Conservation (phyloP, 805 yeast species). For the Yamadazyma sp. region DNA sequence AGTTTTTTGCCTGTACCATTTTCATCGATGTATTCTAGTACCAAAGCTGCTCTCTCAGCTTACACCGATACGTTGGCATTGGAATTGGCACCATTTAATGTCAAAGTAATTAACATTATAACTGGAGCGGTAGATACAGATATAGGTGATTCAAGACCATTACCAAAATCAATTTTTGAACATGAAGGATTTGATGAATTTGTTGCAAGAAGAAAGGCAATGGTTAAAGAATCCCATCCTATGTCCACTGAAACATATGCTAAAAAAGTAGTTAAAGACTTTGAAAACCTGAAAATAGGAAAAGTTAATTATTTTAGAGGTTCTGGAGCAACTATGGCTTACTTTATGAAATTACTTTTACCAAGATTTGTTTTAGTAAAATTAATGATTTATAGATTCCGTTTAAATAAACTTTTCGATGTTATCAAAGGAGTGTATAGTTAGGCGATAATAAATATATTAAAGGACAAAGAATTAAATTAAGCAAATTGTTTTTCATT, state of each 20-base stretch:
- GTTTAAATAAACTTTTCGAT: neutral
- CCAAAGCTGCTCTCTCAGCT: constrained; percentile 22
- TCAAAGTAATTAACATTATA: constrained; percentile 12
- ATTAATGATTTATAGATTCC: neutral
- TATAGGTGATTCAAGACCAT: constrained; percentile 1
- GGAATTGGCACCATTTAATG: constrained; percentile 16
- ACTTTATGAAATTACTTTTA: constrained; percentile 3
- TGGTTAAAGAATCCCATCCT: neutral
- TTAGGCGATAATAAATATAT: neutral
- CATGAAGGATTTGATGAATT: constrained; percentile 5
- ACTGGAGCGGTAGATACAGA: constrained; percentile 15
- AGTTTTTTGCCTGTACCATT: constrained; percentile 27
- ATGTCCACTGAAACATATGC: constrained; percentile 7
- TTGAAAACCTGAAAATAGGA: constrained; percentile 5
- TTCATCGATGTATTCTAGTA: constrained; percentile 25
- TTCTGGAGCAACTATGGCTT: constrained; percentile 13
- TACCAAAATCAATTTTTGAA: constrained; percentile 3
- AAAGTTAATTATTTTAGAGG: constrained; percentile 8
- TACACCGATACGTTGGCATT: constrained; percentile 12
- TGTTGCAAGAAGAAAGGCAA: neutral
- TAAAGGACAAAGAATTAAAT: no score
- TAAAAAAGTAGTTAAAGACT: constrained; percentile 8
- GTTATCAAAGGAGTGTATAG: no score
- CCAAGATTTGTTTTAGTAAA: constrained; percentile 1
- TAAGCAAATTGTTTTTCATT: constrained; percentile 1